These are phyloP conservation scores for Sordariomycetes sp. DNA, from an alignment of 2,329 filamentous ascomycete genomes.

Conservation along the genomic window DNA sequence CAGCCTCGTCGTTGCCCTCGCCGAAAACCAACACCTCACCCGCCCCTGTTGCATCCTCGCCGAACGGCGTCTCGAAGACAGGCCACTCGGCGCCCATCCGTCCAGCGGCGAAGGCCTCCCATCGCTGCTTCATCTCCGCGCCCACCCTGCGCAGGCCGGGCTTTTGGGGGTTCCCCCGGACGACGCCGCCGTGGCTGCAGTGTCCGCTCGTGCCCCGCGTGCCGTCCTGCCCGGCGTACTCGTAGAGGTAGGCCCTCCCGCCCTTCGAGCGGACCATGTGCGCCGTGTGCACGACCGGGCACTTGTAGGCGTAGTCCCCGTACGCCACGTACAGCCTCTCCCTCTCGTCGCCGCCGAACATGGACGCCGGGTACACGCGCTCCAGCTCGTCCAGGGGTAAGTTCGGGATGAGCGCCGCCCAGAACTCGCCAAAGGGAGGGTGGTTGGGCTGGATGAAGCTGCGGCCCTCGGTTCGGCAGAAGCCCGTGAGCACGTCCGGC, in stretches of 20 bases:
- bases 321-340: constrained; percentile 49
- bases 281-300: constrained; percentile 52
- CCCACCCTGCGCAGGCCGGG: constrained; percentile 27
- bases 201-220: too few species aligned
- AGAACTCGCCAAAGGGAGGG: constrained; percentile 48
- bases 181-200: constrained; percentile 26
- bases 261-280: constrained; percentile 19
- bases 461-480: constrained; percentile 61
- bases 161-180: constrained; percentile 13
- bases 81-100: constrained; percentile 25
- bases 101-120: constrained; percentile 20
- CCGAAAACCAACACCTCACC: constrained; percentile 46
- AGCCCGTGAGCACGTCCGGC: constrained; percentile 58
- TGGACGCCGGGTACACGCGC: constrained; percentile 42
- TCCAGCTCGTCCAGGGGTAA: constrained; percentile 49
- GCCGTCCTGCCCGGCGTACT: constrained; percentile 53
- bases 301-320: constrained; percentile 55
- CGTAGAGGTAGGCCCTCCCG: constrained; percentile 42
- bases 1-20: constrained; percentile 46
- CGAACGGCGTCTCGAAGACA: constrained; percentile 31
- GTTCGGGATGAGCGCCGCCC: constrained; percentile 49
- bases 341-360: constrained; percentile 24
- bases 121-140: constrained; percentile 32
- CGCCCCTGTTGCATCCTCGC: constrained; percentile 10
- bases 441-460: constrained; percentile 48